phyloP scores from a whole-genome alignment of 208 protist genomes.

The Novymonas esmeraldas region DNA sequence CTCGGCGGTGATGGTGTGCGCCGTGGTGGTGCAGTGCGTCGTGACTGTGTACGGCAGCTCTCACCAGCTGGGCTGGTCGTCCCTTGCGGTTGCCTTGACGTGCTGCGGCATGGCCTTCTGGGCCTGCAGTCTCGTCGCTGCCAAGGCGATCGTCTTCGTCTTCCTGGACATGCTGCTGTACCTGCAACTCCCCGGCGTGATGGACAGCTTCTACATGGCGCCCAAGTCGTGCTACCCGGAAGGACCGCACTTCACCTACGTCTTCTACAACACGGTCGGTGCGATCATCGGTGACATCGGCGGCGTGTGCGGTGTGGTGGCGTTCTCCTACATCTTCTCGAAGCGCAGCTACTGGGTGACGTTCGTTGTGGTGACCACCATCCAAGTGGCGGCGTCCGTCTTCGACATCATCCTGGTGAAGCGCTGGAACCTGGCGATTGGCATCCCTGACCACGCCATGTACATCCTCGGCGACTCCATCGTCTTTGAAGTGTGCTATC shows the following conservation, averaged over 20 bases:
- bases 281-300: slow-evolving; percentile 40
- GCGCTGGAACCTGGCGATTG: slow-evolving; percentile 57
- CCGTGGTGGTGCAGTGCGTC: slow-evolving; percentile 18
- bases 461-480: slow-evolving; percentile 73
- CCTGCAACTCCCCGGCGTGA: slow-evolving; percentile 39
- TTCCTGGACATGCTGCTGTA: slow-evolving; percentile 47
- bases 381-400: slow-evolving; percentile 45
- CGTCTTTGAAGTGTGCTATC: slow-evolving; percentile 56
- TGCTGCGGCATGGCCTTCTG: slow-evolving; percentile 22
- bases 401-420: slow-evolving; percentile 72
- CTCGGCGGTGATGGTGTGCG: slow-evolving; percentile 28
- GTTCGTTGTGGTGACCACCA: slow-evolving; percentile 49
- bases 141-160: slow-evolving; percentile 50
- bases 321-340: slow-evolving; percentile 51
- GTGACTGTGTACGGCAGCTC: slow-evolving; percentile 26
- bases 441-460: slow-evolving; percentile 58
- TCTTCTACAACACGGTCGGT: slow-evolving; percentile 54
- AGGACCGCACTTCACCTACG: slow-evolving; percentile 52
- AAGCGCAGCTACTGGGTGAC: slow-evolving; percentile 51
- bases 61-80: slow-evolving; percentile 17
- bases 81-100: slow-evolving; percentile 14
- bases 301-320: slow-evolving; percentile 35
- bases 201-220: slow-evolving; percentile 51
- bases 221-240: slow-evolving; percentile 26
- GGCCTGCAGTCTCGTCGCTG: slow-evolving; percentile 36